phyloP scores from a whole-genome alignment of 371 early-diverging fungal genomes.

The Syncephalis plumigaleata region DNA sequence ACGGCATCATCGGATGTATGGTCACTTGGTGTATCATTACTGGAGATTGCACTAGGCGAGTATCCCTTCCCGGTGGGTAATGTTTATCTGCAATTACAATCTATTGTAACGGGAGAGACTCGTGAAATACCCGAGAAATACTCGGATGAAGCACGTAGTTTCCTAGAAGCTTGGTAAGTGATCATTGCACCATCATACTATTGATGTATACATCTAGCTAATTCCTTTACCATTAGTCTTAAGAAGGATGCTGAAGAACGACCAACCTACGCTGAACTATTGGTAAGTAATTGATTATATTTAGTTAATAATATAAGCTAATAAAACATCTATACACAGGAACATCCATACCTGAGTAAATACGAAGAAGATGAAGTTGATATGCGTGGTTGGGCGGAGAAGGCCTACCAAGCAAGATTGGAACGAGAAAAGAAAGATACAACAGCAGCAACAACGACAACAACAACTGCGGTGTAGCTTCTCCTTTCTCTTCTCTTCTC shows the following conservation, averaged over 20 bases:
- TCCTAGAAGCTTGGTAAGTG: conserved; percentile 53
- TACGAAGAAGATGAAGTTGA: conserved; percentile 39
- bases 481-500: too few relatives aligned
- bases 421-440: neutral
- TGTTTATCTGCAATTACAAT: conserved; percentile 40
- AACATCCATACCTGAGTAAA: conserved; percentile 52
- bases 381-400: conserved; percentile 62
- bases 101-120: too few relatives aligned
- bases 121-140: conserved; percentile 12
- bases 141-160: conserved; percentile 53
- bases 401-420: conserved; percentile 10
- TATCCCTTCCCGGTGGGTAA: conserved; percentile 53
- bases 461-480: too few relatives aligned
- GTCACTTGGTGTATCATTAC: conserved; percentile 84
- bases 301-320: neutral
- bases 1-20: conserved; percentile 72
- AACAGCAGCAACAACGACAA: too few relatives aligned
- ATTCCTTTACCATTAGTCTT: conserved; percentile 23
- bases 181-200: neutral
- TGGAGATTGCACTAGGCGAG: conserved; percentile 79
- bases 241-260: conserved; percentile 51
- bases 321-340: conserved; percentile 8
- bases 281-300: conserved; percentile 12
- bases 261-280: conserved; percentile 46
- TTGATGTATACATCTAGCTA: neutral